A percentile compares a stretch with the other conserved stretches of the same genome.
Evolutionary conservation across 2,329 filamentous ascomycete genomes (phyloP).

Genomic region (Trichoderma koningii): DNA sequence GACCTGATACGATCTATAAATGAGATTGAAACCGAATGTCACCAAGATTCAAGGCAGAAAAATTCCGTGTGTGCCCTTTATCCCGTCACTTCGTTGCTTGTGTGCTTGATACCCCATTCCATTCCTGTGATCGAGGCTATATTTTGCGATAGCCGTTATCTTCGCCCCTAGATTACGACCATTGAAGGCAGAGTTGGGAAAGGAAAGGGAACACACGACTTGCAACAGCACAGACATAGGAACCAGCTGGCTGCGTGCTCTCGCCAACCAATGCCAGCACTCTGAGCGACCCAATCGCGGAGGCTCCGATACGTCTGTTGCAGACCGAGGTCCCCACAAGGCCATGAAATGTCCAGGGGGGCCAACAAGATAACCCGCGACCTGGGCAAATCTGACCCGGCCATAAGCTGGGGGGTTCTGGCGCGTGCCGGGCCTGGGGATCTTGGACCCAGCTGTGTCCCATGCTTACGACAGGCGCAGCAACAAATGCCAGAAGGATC

Average conservation of each 20-base stretch:
- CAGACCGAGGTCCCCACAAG: constrained; percentile 13
- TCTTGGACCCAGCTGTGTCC: not conserved
- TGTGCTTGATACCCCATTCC: not conserved
- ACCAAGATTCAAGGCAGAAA: not conserved
- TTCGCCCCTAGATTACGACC: not conserved
- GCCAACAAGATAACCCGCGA: not conserved
- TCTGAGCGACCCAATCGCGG: constrained; percentile 13
- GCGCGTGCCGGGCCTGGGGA: not conserved
- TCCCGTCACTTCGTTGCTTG: not conserved
- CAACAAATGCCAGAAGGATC: not conserved
- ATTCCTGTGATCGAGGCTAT: not conserved
- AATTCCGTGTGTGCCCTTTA: too few relatives aligned
- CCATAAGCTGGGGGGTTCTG: constrained; percentile 10
- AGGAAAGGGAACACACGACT: not conserved
- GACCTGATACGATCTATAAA: not conserved
- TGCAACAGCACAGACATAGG: too few relatives aligned
- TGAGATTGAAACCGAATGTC: not conserved
- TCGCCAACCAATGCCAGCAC: not conserved
- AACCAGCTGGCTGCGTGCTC: not conserved
- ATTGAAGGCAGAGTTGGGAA: too few relatives aligned
- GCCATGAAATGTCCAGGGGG: constrained; percentile 4
- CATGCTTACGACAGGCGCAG: not conserved
- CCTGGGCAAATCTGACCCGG: constrained; percentile 1
- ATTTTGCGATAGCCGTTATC: not conserved
- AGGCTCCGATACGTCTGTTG: not conserved